Conservation (phyloP, 2,329 filamentous ascomycete genomes). For the Sporothrix globosa region DNA sequence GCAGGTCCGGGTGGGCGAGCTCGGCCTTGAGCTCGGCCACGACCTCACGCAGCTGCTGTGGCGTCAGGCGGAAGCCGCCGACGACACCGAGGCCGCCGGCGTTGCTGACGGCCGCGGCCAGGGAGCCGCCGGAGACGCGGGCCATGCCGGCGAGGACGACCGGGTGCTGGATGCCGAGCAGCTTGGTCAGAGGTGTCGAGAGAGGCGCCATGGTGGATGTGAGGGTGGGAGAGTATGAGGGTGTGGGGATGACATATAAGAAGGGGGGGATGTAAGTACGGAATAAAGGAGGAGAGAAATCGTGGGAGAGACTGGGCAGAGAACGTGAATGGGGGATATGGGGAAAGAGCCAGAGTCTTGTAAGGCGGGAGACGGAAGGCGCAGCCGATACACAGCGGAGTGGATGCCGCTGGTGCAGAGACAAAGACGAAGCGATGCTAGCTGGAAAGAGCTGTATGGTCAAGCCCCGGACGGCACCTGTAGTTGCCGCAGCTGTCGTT, state of each 20-base stretch:
- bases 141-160: slow-evolving; percentile 95
- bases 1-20: slow-evolving; percentile 67
- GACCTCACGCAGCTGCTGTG: slow-evolving; percentile 74
- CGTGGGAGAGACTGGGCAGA: background rate
- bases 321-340: background rate
- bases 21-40: slow-evolving; percentile 82
- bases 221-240: too few species aligned
- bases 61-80: slow-evolving; percentile 72
- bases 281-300: background rate
- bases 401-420: too few species aligned
- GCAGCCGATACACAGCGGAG: background rate
- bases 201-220: slow-evolving; percentile 51
- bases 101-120: slow-evolving; percentile 86
- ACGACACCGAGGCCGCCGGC: slow-evolving; percentile 82
- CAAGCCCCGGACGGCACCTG: background rate
- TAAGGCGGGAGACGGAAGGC: slow-evolving; percentile 5
- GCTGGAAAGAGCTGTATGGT: too few species aligned
- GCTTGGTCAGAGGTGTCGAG: slow-evolving; percentile 73
- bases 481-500: background rate
- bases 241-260: background rate
- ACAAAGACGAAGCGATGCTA: too few species aligned
- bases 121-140: slow-evolving; percentile 72
- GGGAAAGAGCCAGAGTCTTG: background rate
- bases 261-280: background rate
- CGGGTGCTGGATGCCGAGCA: slow-evolving; percentile 84